Evolutionary conservation across 2,329 filamentous ascomycete species (phyloP).

Genomic region (Ascochyta pisi): DNA sequence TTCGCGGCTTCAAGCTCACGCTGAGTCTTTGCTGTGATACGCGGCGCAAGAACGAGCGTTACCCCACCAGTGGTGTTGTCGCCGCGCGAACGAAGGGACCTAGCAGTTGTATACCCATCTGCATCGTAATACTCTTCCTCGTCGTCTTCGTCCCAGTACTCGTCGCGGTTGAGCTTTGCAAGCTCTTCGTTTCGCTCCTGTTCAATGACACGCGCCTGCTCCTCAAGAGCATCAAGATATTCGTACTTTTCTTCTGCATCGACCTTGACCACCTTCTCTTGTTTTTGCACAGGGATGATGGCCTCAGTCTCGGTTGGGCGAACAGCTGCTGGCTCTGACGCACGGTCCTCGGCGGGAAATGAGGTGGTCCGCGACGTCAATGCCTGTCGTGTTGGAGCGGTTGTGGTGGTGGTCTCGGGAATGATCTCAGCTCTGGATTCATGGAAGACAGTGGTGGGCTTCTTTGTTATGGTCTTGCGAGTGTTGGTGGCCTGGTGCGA

Average conservation of each 20-base stretch:
- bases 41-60: conserved; percentile 74
- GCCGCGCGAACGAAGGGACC: conserved; percentile 76
- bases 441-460: conserved; percentile 62
- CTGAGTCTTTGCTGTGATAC: conserved; percentile 70
- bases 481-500: conserved; percentile 43
- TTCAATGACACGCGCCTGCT: conserved; percentile 46
- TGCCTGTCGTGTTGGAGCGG: conserved; percentile 31
- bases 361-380: conserved; percentile 32
- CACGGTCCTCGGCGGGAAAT: conserved; percentile 33
- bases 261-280: conserved; percentile 22
- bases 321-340: conserved; percentile 26
- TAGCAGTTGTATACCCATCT: conserved; percentile 76
- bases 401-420: conserved; percentile 22
- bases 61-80: conserved; percentile 74
- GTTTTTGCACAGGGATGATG: conserved; percentile 11
- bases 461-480: conserved; percentile 60
- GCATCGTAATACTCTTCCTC: conserved; percentile 77
- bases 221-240: conserved; percentile 48
- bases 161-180: conserved; percentile 63
- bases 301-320: conserved; percentile 20
- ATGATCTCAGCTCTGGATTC: conserved; percentile 47
- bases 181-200: conserved; percentile 47
- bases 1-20: conserved; percentile 76
- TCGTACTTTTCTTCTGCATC: conserved; percentile 41
- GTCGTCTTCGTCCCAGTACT: conserved; percentile 76